Evolutionary conservation across 1,139 yeast species (phyloP).

Genomic region (Protomyces arabidopsidicola): DNA sequence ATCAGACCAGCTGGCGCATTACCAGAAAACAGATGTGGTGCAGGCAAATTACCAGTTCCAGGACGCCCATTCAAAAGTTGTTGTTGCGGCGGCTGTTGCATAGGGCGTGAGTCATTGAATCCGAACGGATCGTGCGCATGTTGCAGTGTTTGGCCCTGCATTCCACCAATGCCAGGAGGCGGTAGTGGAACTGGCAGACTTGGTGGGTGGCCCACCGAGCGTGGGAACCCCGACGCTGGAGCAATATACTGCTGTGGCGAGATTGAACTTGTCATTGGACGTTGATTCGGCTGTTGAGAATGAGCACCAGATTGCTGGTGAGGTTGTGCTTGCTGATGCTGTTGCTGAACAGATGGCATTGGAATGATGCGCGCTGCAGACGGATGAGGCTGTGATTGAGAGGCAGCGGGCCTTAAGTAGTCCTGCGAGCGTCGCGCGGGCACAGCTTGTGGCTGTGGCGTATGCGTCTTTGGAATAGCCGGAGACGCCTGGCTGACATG

Average conservation of each 20-base stretch:
- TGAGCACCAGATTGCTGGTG: not conserved
- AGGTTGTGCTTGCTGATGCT: not conserved
- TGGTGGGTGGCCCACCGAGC: slow-evolving; percentile 17
- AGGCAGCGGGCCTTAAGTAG: not conserved
- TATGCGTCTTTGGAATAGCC: slow-evolving; percentile 3
- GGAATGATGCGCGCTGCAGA: slow-evolving; percentile 13
- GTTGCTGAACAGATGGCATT: slow-evolving; percentile 4
- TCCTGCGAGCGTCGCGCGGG: not conserved
- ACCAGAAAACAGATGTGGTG: not conserved
- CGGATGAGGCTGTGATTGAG: not conserved
- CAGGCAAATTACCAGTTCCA: not conserved
- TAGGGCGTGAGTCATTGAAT: not conserved
- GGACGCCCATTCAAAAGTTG: slow-evolving; percentile 3
- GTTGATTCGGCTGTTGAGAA: not conserved
- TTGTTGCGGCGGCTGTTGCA: not conserved
- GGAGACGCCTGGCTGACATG: not conserved
- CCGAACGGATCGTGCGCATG: slow-evolving; percentile 7
- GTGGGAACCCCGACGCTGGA: slow-evolving; percentile 8
- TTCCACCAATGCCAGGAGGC: slow-evolving; percentile 20
- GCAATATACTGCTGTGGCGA: slow-evolving; percentile 17
- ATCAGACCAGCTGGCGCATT: not conserved
- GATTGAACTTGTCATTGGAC: slow-evolving; percentile 2
- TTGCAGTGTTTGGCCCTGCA: not conserved
- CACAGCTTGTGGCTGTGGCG: not conserved
- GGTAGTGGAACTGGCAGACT: slow-evolving; percentile 18